These are phyloP conservation scores for Nepenthes alata DNA, from an alignment of 179 eudicot genomes.

Conservation along the genomic window DNA sequence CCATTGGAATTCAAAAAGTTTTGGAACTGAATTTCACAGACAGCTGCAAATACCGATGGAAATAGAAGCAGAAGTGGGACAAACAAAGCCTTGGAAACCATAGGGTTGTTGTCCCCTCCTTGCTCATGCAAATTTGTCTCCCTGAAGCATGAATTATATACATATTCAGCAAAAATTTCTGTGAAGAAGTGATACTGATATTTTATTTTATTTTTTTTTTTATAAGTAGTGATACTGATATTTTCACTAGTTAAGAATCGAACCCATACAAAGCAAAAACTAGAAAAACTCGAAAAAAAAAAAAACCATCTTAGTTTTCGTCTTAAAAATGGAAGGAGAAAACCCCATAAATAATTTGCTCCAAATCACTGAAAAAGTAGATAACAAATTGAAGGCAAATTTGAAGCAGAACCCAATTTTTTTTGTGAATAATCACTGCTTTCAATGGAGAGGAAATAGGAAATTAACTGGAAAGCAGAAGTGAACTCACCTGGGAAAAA, in stretches of 20 bases:
- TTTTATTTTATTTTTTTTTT: too few species aligned
- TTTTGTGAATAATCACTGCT: not conserved
- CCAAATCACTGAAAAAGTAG: not conserved
- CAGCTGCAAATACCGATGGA: slow-evolving; percentile 11
- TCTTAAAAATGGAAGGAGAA: too few species aligned
- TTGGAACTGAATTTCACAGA: slow-evolving; percentile 10
- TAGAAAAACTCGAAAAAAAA: not conserved
- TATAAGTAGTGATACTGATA: too few species aligned
- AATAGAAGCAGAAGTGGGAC: slow-evolving; percentile 18
- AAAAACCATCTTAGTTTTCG: too few species aligned
- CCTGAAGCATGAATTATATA: slow-evolving; percentile 20
- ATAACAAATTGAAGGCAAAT: not conserved
- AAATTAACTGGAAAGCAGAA: not conserved
- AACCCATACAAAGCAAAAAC: not conserved
- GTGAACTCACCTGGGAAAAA: too few species aligned
- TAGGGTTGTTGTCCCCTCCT: slow-evolving; percentile 13
- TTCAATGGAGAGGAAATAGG: not conserved
- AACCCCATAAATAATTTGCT: too few species aligned
- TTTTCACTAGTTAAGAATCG: not conserved
- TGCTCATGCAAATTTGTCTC: slow-evolving; percentile 7
- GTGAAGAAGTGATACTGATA: not conserved
- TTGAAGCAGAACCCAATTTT: not conserved
- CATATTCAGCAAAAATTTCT: not conserved
- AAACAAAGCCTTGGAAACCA: slow-evolving; percentile 29
- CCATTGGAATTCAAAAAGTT: slow-evolving; percentile 22